These are phyloP conservation scores for Thraustochytrium striatum DNA, from an alignment of 352 stramenopile genomes.

Conservation along the genomic window DNA sequence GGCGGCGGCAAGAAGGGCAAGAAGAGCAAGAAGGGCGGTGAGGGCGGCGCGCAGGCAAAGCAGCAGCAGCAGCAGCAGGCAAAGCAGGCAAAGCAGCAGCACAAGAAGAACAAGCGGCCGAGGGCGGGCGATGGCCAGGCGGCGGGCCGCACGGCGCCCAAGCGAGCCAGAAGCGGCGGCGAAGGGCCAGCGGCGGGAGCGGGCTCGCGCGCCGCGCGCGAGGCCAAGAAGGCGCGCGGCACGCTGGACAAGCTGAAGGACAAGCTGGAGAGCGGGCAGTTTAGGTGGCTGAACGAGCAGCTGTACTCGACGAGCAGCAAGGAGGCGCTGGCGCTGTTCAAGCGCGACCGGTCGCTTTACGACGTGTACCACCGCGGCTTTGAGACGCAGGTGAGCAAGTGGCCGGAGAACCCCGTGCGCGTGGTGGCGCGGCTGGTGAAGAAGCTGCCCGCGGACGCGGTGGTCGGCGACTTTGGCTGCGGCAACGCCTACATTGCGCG, in stretches of 20 bases:
- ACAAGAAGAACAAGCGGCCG: not conserved
- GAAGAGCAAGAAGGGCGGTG: not conserved
- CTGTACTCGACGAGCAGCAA: conserved; percentile 92
- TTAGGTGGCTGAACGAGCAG: conserved; percentile 97
- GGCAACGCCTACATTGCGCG: conserved; percentile 89
- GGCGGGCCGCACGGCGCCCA: not conserved
- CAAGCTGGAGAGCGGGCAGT: conserved; percentile 84
- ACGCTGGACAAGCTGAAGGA: conserved; percentile 31
- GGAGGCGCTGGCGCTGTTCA: conserved; percentile 82
- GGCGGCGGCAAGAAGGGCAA: conserved; percentile 5
- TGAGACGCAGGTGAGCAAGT: conserved; percentile 90
- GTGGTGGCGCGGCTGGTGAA: conserved; percentile 87
- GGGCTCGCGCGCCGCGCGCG: not conserved
- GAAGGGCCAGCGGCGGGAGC: not conserved
- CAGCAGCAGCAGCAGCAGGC: not conserved
- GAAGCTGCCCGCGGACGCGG: conserved; percentile 58
- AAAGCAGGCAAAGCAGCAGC: not conserved
- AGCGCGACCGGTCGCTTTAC: conserved; percentile 87
- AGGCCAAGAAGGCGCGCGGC: not conserved
- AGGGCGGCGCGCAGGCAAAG: not conserved
- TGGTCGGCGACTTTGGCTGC: conserved; percentile 96
- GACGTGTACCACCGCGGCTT: conserved; percentile 96
- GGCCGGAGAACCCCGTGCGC: conserved; percentile 94
- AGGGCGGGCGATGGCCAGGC: not conserved
- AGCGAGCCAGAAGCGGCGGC: not conserved